Evolutionary conservation across 371 early-diverging fungal species (phyloP).

Genomic region (Mortierella sp.): DNA sequence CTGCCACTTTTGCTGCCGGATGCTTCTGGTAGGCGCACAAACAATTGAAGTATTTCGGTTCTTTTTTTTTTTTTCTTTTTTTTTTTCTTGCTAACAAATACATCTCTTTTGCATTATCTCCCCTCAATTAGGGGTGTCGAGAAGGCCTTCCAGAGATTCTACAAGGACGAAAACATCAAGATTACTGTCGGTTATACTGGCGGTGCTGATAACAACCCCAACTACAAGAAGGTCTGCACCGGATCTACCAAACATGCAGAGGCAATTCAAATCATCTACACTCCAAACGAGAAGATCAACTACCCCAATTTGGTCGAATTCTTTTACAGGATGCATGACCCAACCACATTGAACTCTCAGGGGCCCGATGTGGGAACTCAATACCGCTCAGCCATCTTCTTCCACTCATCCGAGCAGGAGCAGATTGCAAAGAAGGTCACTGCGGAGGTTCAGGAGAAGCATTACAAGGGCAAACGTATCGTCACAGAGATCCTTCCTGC

Average conservation of each 20-base stretch:
- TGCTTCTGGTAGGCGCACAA: conserved; percentile 56
- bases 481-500: conserved; percentile 83
- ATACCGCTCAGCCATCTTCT: conserved; percentile 92
- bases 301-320: conserved; percentile 82
- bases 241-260: conserved; percentile 89
- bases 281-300: conserved; percentile 70
- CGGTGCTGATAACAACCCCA: conserved; percentile 68
- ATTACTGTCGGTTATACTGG: conserved; percentile 90
- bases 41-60: neutral
- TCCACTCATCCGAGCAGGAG: conserved; percentile 80
- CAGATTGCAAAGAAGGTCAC: conserved; percentile 79
- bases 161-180: conserved; percentile 66
- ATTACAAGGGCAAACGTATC: conserved; percentile 69
- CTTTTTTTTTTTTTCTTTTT: neutral
- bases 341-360: conserved; percentile 68
- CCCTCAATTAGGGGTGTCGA: conserved; percentile 84
- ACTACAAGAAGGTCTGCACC: conserved; percentile 76
- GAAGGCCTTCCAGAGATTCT: conserved; percentile 77
- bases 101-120: neutral
- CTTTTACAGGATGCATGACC: conserved; percentile 90
- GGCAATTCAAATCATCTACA: conserved; percentile 82
- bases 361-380: conserved; percentile 85
- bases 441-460: conserved; percentile 70
- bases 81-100: neutral
- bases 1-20: conserved; percentile 59